A percentile compares a stretch with the other conserved stretches of the same genome.
Evolutionary conservation across 1,284 basidiomycete genomes (phyloP).

Genomic region (Mycena sp.): DNA sequence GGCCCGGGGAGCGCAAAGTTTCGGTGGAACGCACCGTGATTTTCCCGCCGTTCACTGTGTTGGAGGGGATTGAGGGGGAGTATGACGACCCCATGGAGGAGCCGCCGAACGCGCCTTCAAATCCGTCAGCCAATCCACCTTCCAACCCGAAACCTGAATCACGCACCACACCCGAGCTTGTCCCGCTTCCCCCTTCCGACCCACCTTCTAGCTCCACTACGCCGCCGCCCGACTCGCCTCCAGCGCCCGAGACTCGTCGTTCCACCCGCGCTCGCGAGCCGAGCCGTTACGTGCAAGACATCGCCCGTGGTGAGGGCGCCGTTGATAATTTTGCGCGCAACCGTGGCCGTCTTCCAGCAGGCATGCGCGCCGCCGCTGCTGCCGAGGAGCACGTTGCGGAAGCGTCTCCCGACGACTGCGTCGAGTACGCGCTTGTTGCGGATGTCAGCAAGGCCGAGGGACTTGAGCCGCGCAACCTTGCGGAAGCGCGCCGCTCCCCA

Average conservation of each 20-base stretch:
- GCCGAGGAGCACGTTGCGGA: not conserved
- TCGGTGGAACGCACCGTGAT: constrained; percentile 13
- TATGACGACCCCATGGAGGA: constrained; percentile 1
- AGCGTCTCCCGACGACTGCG: not conserved
- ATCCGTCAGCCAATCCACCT: not conserved
- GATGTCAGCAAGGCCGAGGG: constrained; percentile 11
- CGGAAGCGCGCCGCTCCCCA: not conserved
- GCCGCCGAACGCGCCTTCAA: not conserved
- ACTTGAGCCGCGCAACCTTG: not conserved
- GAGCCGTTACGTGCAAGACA: not conserved
- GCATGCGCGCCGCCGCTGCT: not conserved
- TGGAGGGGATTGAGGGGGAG: constrained; percentile 25
- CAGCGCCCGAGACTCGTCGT: not conserved
- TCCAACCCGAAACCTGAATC: not conserved
- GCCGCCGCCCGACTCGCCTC: not conserved
- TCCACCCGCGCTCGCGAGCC: not conserved
- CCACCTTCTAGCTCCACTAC: not conserved
- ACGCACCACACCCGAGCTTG: not conserved
- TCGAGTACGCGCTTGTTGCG: constrained; percentile 26
- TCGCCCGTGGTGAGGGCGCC: not conserved
- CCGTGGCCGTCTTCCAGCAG: not conserved
- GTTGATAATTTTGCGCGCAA: not conserved
- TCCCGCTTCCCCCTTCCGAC: constrained; percentile 9
- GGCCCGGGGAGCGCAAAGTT: constrained; percentile 11
- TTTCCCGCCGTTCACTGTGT: not conserved